Evolutionary conservation across 2,329 filamentous ascomycete species (phyloP).

Genomic region (Cordyceps cicadae): DNA sequence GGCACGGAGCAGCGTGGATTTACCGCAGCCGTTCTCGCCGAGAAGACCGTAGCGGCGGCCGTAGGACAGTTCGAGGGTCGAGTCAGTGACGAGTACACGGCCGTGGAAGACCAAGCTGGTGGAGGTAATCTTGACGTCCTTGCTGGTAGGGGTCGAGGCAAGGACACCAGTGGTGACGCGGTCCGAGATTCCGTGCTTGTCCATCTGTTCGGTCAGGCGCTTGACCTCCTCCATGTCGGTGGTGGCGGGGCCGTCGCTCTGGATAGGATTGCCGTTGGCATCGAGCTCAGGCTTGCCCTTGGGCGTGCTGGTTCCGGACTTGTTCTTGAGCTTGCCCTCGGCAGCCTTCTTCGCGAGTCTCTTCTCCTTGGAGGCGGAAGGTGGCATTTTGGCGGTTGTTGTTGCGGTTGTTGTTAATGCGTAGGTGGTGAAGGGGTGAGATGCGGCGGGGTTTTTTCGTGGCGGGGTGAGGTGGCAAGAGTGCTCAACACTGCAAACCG

Average conservation of each 20-base stretch:
- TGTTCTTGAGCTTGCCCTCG: slow-evolving; percentile 64
- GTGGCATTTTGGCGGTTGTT: slow-evolving; percentile 46
- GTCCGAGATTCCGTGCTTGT: slow-evolving; percentile 92
- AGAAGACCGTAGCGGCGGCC: slow-evolving; percentile 89
- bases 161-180: slow-evolving; percentile 97
- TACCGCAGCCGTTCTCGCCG: slow-evolving; percentile 98
- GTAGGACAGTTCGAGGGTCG: slow-evolving; percentile 85
- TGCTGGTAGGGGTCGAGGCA: slow-evolving; percentile 71
- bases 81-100: slow-evolving; percentile 89
- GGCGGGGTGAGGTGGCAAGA: background rate
- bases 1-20: slow-evolving; percentile 94
- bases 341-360: slow-evolving; percentile 63
- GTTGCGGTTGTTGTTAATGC: slow-evolving; percentile 5
- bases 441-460: slow-evolving; percentile 8
- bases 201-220: slow-evolving; percentile 85
- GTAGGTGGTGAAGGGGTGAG: slow-evolving; percentile 8
- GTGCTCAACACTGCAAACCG: background rate
- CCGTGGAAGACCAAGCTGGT: slow-evolving; percentile 95
- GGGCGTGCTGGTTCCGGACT: slow-evolving; percentile 58
- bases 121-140: slow-evolving; percentile 95
- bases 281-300: slow-evolving; percentile 66
- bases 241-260: slow-evolving; percentile 58
- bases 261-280: slow-evolving; percentile 48
- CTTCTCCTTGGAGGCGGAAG: slow-evolving; percentile 64
- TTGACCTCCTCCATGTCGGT: slow-evolving; percentile 67